These are phyloP conservation scores for Lonicera japonica DNA, from an alignment of 129 eudicot genomes.

Conservation along the genomic window DNA sequence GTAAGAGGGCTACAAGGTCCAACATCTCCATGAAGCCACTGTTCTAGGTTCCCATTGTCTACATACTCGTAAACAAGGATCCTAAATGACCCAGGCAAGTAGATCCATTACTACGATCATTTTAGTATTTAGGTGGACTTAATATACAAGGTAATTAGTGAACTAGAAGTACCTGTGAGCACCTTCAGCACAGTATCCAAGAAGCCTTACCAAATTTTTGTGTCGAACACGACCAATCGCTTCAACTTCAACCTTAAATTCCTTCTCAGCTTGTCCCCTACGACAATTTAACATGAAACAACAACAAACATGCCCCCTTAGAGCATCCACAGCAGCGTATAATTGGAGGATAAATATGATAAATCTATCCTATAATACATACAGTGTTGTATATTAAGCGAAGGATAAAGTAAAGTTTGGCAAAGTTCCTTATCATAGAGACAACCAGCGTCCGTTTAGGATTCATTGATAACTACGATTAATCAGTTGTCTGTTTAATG, in stretches of 20 bases:
- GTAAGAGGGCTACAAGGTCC: slow-evolving; percentile 80
- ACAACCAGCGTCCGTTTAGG: too few species aligned
- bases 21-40: slow-evolving; percentile 91
- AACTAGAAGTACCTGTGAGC: slow-evolving; percentile 59
- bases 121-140: not conserved
- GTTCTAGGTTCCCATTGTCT: slow-evolving; percentile 81
- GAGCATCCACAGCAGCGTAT: too few species aligned
- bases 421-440: too few species aligned
- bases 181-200: slow-evolving; percentile 90
- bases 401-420: too few species aligned
- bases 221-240: slow-evolving; percentile 88
- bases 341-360: too few species aligned
- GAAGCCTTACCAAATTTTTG: slow-evolving; percentile 80
- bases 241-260: slow-evolving; percentile 90
- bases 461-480: too few species aligned
- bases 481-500: too few species aligned
- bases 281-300: not conserved
- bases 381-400: too few species aligned
- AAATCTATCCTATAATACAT: too few species aligned
- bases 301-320: not conserved
- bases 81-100: slow-evolving; percentile 33
- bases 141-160: not conserved
- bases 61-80: slow-evolving; percentile 83
- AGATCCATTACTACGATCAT: not conserved
- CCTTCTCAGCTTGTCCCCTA: slow-evolving; percentile 94